Evolutionary conservation across 2,329 filamentous ascomycete genomes (phyloP).

Genomic region (Colletotrichum sidae): DNA sequence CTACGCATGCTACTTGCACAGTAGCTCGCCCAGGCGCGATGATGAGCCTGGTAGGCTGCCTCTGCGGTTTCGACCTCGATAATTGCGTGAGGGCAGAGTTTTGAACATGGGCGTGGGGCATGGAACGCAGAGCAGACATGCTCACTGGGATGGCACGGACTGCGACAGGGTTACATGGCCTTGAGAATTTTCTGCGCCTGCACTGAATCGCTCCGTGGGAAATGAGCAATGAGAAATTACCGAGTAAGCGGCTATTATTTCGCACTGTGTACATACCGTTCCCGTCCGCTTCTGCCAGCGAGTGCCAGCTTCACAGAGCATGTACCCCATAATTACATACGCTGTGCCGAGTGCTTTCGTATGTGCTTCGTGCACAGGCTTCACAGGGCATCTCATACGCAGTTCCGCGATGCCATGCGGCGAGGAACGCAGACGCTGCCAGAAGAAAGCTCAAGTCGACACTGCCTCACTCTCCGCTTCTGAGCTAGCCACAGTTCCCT

Average conservation of each 20-base stretch:
- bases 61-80: constrained; percentile 13
- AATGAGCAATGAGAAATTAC: constrained; percentile 36
- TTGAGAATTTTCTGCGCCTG: constrained; percentile 36
- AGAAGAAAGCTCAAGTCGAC: constrained; percentile 6
- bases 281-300: not conserved
- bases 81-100: constrained; percentile 23
- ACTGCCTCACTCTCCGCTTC: constrained; percentile 19
- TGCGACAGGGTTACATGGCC: constrained; percentile 13
- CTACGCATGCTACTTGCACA: too few species aligned
- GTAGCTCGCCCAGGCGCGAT: not conserved
- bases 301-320: too few species aligned
- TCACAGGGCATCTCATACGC: too few species aligned
- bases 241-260: constrained; percentile 20
- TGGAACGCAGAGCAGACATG: not conserved
- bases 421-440: not conserved
- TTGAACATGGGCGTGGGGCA: constrained; percentile 1
- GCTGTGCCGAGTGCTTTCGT: too few species aligned
- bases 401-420: too few species aligned
- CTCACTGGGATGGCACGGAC: constrained; percentile 12
- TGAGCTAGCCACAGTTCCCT: constrained; percentile 3
- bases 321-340: too few species aligned
- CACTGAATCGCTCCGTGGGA: constrained; percentile 35
- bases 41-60: not conserved
- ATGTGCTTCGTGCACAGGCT: too few species aligned
- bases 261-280: constrained; percentile 17